Base-by-base conservation (phyloP, 2,329 filamentous ascomycete genomes). In the Cordyceps fumosorosea region DNA sequence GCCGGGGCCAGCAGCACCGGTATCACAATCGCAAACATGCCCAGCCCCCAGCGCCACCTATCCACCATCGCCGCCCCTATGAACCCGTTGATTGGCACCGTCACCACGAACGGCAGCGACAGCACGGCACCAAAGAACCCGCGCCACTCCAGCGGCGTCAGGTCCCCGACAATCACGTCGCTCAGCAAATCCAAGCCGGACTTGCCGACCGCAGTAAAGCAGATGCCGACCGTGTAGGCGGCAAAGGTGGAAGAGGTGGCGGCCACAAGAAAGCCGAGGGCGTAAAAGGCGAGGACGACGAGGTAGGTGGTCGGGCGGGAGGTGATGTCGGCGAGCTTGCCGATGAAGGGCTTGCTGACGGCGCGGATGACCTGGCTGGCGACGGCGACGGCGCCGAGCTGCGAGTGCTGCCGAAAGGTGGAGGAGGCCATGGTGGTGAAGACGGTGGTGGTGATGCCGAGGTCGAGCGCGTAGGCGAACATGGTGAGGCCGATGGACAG, bases 91-190 rank as follows among this genome's bases (percentile, higher is more conserved):
- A 78, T 70, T 37, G 76, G 65, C 63, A 72, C 72, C 0, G 69
- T 68, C 1, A 67, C 65, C 1, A 67, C 47, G 26, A 50, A 72
- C 16, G 70, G 65, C 56, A 67, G 60, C 14, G 68, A 68, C 78
- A 63, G 78, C 32, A 70, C 69, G 60, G 47, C 47, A 22, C 47
- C 47, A 26, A 50, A 50, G 47, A 75, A 75, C 32, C 73, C 73
- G 32, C 73, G 67, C 73, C 73, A 74, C 65, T 74, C 81, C 71
- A 69, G 70, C 0, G 72, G 74, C 3, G 83, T 85, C n/a, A 85
- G 79, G 68, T 88, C 86, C 1, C 84, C 83, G 48, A 87, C 81
- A 66, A 87, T 84, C 55, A 88, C 83, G 65, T 86, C 83, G 66
- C 85, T 83, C 54, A 87, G 75, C 32, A 87, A 80, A 61, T 84